Base-by-base conservation (phyloP, 768 basidiomycete species). In the Russula earlei region DNA sequence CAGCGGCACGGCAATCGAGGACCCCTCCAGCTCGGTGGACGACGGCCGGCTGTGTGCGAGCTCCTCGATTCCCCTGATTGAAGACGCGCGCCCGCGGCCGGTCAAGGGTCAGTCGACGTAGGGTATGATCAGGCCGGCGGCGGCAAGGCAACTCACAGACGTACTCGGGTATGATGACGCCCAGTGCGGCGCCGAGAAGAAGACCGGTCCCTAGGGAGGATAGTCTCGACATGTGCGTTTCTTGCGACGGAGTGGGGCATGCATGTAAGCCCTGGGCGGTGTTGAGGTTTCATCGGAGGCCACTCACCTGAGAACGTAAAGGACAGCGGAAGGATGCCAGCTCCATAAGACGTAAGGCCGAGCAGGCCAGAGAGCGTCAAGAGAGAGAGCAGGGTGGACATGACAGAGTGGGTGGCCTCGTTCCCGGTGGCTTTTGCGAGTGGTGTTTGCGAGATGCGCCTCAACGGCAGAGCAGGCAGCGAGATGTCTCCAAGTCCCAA, bases 101-200 rank as follows among this genome's bases (percentile, higher is more conserved):
- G n/a, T n/a, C n/a, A n/a, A n/a, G n/a, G n/a, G 29, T 31, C 29
- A 31, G 29, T 31, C 29, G 10, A 31, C 7, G 29, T 31, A 5
- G 29, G 3, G 29, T 31, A 5, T 7, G 29, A 31, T n/a, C n/a
- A n/a, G 3, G 29, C 10, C 29, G 29, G 10, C 29, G 29, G 29
- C 7, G 5, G 27, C 34, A 19, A 19, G 22, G 53, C 33, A 20
- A 52, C 40, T 46, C 44, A 47, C 34, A 49, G 53, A 83, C 87
- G 68, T 70, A 93, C 87, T 96, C 94, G 36, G 95, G 94, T 50
- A 97, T 84, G 60, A 97, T 91, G 24, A 98, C 82, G 12, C 90
- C 90, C 60, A 97, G 71, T 0, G 91, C 91, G 2, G 94, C 86
- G 4, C 94, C 94, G 14, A 96, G 77, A 17, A 98, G 76, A 11